phyloP scores from a whole-genome alignment of 495 filamentous ascomycete genomes.

The Xylaria castorea region DNA sequence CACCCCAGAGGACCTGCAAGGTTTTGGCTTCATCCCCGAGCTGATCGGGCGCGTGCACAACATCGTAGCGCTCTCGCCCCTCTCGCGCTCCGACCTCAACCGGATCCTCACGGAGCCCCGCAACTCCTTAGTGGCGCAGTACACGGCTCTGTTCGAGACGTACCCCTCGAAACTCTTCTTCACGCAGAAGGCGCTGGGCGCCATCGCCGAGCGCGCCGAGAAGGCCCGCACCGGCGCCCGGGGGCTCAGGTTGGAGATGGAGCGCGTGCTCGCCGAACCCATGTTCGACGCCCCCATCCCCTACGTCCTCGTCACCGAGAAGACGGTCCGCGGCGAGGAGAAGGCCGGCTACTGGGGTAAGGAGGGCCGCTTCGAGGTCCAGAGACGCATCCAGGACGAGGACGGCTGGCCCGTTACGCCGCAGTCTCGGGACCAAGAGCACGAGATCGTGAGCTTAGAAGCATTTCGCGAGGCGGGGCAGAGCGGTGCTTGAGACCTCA shows the following conservation, averaged over 20 bases:
- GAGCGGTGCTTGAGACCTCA: slow-evolving; percentile 48
- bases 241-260: slow-evolving; percentile 87
- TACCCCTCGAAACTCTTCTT: slow-evolving; percentile 84
- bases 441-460: slow-evolving; percentile 41
- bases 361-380: slow-evolving; percentile 57
- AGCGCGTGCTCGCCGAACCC: slow-evolving; percentile 80
- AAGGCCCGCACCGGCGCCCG: slow-evolving; percentile 86
- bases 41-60: slow-evolving; percentile 90
- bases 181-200: slow-evolving; percentile 77
- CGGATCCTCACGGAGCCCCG: slow-evolving; percentile 91
- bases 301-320: slow-evolving; percentile 76
- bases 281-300: slow-evolving; percentile 86
- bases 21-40: slow-evolving; percentile 94
- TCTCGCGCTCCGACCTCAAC: slow-evolving; percentile 79
- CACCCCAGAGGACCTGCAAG: slow-evolving; percentile 82
- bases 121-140: slow-evolving; percentile 85
- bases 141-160: slow-evolving; percentile 82
- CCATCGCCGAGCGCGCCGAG: slow-evolving; percentile 75
- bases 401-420: slow-evolving; percentile 40
- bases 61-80: slow-evolving; percentile 79
- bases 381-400: slow-evolving; percentile 62
- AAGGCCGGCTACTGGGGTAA: slow-evolving; percentile 60
- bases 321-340: slow-evolving; percentile 69
- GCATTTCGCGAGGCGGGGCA: slow-evolving; percentile 51
- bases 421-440: slow-evolving; percentile 33